Conservation (phyloP, 176 grass and related monocot species). For the Cenchrus americanus region DNA sequence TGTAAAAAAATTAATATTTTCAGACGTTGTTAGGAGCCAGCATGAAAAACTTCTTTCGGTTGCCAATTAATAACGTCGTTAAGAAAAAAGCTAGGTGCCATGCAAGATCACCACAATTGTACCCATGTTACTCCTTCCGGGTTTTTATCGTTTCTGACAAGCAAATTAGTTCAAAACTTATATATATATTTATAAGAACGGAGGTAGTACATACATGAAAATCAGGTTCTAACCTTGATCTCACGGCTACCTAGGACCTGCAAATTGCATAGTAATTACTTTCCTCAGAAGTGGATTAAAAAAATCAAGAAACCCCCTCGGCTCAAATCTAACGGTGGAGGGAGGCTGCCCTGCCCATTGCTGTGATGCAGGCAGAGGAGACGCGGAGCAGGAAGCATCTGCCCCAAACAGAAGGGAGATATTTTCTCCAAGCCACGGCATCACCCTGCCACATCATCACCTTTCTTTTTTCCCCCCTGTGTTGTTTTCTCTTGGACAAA, state of each 20-base stretch:
- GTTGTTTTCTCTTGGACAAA: constrained; percentile 24
- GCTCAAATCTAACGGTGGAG: neutral
- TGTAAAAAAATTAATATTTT: too few relatives aligned
- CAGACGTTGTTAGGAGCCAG: too few relatives aligned
- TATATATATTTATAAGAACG: too few relatives aligned
- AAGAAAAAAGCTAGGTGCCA: too few relatives aligned
- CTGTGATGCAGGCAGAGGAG: neutral
- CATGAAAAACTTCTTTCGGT: too few relatives aligned
- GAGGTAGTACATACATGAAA: too few relatives aligned
- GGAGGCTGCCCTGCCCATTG: neutral
- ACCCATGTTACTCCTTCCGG: too few relatives aligned
- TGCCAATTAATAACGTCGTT: too few relatives aligned
- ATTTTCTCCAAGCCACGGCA: neutral
- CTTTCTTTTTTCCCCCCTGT: neutral
- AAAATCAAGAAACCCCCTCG: neutral
- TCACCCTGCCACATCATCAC: neutral
- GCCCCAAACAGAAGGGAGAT: constrained; percentile 10
- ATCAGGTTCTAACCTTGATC: neutral
- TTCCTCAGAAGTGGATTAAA: neutral
- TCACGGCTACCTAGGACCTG: too few relatives aligned
- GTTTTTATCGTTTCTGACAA: too few relatives aligned
- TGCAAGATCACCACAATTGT: too few relatives aligned
- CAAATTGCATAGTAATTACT: neutral
- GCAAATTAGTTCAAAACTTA: too few relatives aligned
- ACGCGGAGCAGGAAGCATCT: neutral